Base-by-base conservation (phyloP, 352 stramenopile genomes). In the Pythium aphanidermatum region DNA sequence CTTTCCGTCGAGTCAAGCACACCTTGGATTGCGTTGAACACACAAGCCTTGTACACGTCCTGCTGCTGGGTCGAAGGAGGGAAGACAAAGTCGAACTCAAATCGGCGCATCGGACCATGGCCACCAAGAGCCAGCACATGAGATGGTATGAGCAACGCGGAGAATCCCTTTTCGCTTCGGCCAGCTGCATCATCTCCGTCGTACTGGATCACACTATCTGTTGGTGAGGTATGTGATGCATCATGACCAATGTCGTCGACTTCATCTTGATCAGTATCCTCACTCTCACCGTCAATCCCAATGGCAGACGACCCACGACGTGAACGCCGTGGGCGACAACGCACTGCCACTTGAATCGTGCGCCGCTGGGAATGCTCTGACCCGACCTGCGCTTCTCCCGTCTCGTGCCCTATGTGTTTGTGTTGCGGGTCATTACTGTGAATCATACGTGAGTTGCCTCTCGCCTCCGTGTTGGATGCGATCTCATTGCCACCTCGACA, bases 51-150 rank as follows among this genome's bases (percentile, higher is more conserved):
- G 43, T 85, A 89, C 2, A 89, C 58, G 4, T 82, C 60, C 5
- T 39, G 32, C 45, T 89, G 76, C 19, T 61, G 62, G 17, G 65
- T 70, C 49, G 50, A 68, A 4, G 71, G 69, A 5, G 71, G 65
- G 35, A 85, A 79, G 13, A 89, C 56, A 25, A 62, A 66, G 47
- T 89, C 76, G 16, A 86, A 89, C 32, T 72, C 71, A 50, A 89
- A 86, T 3, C 60, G 69, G 25, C 76, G 60, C 26, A 49, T 57
- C 19, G 48, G 38, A 0, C 37, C 46, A 24, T 46, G 32, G 27
- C 44, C 50, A 11, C 43, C 49, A 2, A 60, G 23, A 9, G 56
- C 45, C 7, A 60, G 63, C 6, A 55, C 35, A 32, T 60, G 51
- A 2, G 54, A 58, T 6, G 57, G 56, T 29, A 65, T 25, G 8